Percentiles rank a stretch among this genome's conserved stretches.
Evolutionary conservation across 768 basidiomycete genomes (phyloP).

Genomic region (Leccinum subgranulosum): DNA sequence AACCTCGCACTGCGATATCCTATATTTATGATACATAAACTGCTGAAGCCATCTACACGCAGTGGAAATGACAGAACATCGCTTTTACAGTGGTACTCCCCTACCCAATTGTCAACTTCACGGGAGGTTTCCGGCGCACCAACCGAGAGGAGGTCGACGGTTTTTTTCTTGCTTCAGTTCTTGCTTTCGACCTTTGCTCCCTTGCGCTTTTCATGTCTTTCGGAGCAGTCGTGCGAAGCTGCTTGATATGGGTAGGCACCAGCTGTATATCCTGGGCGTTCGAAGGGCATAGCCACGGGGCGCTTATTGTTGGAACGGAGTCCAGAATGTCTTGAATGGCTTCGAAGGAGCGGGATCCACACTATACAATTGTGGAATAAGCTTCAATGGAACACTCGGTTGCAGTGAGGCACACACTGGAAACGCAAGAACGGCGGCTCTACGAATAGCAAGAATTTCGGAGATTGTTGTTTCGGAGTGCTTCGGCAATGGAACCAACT

Average conservation of each 20-base stretch:
- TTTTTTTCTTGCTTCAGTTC: conserved; percentile 42
- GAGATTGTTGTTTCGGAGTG: conserved; percentile 65
- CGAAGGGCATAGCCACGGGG: conserved; percentile 57
- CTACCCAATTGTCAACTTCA: conserved; percentile 16
- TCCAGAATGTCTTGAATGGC: conserved; percentile 40
- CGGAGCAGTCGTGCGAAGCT: conserved; percentile 73
- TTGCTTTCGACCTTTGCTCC: conserved; percentile 49
- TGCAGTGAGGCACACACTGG: conserved; percentile 48
- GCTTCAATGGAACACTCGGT: not conserved
- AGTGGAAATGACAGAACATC: not conserved
- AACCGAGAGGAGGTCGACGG: conserved; percentile 7
- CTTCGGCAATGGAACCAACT: conserved; percentile 62
- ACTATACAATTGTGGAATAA: conserved; percentile 28
- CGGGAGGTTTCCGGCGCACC: conserved; percentile 17
- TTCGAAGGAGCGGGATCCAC: conserved; percentile 37
- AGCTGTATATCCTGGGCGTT: conserved; percentile 28
- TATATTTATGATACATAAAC: not conserved
- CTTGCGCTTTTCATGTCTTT: conserved; percentile 76
- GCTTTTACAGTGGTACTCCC: not conserved
- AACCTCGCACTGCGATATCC: not conserved
- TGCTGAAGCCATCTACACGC: not conserved
- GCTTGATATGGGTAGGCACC: conserved; percentile 78
- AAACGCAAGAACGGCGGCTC: conserved; percentile 64
- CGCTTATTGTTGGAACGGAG: conserved; percentile 52
- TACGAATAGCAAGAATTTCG: conserved; percentile 58